Percentiles rank a stretch among this genome's conserved stretches.
Evolutionary conservation across 257 asterid species (phyloP).

Genomic region (Parsonsia alboflavescens): DNA sequence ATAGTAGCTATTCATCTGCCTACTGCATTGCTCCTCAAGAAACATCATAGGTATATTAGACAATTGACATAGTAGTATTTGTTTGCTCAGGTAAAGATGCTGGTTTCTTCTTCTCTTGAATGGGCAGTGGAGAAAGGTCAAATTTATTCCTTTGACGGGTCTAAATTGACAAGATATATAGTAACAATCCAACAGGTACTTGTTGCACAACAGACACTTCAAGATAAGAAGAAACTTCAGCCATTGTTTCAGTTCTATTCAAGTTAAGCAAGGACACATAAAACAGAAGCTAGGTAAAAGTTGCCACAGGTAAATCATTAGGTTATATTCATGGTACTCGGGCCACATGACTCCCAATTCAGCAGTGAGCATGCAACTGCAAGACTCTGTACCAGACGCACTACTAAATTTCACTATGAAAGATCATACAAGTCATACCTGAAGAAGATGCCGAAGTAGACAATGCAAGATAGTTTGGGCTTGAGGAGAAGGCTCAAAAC

Average conservation of each 20-base stretch:
- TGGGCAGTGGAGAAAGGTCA: background rate
- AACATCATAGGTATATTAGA: background rate
- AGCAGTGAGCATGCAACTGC: background rate
- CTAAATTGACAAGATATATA: background rate
- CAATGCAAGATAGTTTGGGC: slow-evolving; percentile 98
- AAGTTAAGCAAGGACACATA: background rate
- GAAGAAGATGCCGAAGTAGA: slow-evolving; percentile 96
- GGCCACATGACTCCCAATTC: background rate
- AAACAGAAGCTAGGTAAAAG: background rate
- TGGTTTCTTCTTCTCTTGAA: background rate
- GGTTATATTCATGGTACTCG: background rate
- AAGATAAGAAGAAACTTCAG: background rate
- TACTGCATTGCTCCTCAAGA: background rate
- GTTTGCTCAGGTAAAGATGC: background rate
- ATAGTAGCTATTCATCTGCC: background rate
- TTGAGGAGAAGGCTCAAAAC: slow-evolving; percentile 98
- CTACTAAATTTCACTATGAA: background rate
- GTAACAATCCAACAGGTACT: background rate
- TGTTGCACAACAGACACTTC: background rate
- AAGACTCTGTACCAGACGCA: background rate
- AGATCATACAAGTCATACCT: slow-evolving; percentile 44
- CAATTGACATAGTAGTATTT: background rate
- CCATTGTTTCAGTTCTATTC: background rate
- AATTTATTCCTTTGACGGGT: background rate
- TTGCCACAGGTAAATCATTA: background rate